Percentiles rank a stretch among this genome's conserved stretches.
phyloP scores from a whole-genome alignment of 2,329 filamentous ascomycete genomes.

The Calonectria pauciramosa region DNA sequence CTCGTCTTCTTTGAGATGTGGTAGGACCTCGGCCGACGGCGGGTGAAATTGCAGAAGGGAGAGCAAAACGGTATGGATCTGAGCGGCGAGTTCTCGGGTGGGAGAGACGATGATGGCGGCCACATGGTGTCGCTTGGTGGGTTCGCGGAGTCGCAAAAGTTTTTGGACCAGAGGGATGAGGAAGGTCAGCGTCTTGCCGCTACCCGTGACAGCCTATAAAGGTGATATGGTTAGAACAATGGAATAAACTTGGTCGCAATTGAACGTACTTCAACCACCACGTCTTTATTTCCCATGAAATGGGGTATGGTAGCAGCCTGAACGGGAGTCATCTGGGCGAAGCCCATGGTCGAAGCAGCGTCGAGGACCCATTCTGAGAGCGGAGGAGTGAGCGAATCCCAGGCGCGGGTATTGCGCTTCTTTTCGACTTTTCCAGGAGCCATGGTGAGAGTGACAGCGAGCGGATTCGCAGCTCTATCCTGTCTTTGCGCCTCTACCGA shows the following conservation, averaged over 20 bases:
- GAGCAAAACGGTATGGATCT: slow-evolving; percentile 87
- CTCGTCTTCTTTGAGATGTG: slow-evolving; percentile 67
- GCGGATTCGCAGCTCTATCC: neutral
- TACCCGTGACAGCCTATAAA: slow-evolving; percentile 83
- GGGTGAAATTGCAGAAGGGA: slow-evolving; percentile 87
- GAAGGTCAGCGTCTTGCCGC: slow-evolving; percentile 91
- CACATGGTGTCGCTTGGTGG: slow-evolving; percentile 90
- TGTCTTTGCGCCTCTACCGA: slow-evolving; percentile 3
- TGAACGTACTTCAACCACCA: slow-evolving; percentile 81
- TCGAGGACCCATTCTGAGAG: slow-evolving; percentile 83
- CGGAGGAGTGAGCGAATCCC: slow-evolving; percentile 55
- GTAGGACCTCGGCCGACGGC: slow-evolving; percentile 78
- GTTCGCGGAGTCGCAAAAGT: slow-evolving; percentile 82
- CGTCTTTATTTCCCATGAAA: slow-evolving; percentile 91
- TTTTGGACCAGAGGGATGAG: slow-evolving; percentile 87
- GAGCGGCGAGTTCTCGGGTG: slow-evolving; percentile 88
- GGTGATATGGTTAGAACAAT: neutral
- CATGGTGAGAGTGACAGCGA: slow-evolving; percentile 40
- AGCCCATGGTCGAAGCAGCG: slow-evolving; percentile 87
- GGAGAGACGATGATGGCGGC: slow-evolving; percentile 93
- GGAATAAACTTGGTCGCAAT: neutral
- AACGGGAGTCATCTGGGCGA: slow-evolving; percentile 91
- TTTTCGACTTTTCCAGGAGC: slow-evolving; percentile 48
- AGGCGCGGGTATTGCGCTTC: slow-evolving; percentile 64
- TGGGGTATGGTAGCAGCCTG: slow-evolving; percentile 92